phyloP scores from a whole-genome alignment of 2,329 filamentous ascomycete species.

The Colletotrichum sp. region DNA sequence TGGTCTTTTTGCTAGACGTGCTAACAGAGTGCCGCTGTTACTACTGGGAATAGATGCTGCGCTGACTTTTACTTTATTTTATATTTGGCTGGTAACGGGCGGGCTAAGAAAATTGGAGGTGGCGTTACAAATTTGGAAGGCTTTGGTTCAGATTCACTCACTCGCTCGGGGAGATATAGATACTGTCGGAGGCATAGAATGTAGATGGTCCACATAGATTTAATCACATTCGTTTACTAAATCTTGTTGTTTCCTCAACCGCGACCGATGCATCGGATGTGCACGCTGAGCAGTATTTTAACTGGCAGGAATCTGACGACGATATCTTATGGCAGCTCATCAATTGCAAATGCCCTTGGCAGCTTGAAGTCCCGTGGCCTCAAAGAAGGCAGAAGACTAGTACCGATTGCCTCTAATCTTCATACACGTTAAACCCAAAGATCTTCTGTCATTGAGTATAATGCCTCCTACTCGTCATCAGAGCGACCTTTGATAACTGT shows the following conservation, averaged over 20 bases:
- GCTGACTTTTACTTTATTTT: background rate
- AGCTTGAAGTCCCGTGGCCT: background rate
- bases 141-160: background rate
- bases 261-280: background rate
- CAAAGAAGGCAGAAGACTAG: background rate
- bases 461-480: fast-evolving
- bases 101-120: background rate
- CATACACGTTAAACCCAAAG: fast-evolving
- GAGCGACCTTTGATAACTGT: fast-evolving
- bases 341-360: background rate
- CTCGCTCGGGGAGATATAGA: background rate
- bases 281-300: background rate
- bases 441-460: background rate
- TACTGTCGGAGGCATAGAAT: background rate
- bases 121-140: background rate
- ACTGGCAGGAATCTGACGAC: fast-evolving
- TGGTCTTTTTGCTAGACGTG: background rate
- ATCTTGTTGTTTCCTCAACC: background rate
- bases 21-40: fast-evolving
- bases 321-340: fast-evolving
- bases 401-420: background rate
- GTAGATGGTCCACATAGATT: background rate
- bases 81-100: background rate
- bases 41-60: background rate
- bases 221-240: background rate